Evolutionary conservation across 2,329 filamentous ascomycete species (phyloP).

Genomic region (Alternaria brassicae): DNA sequence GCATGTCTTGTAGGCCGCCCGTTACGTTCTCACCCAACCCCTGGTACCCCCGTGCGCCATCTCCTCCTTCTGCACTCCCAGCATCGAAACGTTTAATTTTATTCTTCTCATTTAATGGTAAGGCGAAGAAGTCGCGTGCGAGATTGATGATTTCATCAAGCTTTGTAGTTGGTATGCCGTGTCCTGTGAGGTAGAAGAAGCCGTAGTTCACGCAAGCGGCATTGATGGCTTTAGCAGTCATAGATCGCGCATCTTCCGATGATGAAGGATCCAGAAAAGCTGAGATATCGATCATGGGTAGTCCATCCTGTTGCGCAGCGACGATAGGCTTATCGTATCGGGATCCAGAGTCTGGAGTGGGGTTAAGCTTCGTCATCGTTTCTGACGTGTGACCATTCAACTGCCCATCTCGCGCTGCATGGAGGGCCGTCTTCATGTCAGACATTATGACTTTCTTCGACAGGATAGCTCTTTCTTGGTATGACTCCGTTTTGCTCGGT

Average conservation of each 20-base stretch:
- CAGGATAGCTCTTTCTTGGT: background rate
- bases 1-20: constrained; percentile 43
- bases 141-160: constrained; percentile 41
- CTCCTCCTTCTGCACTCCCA: constrained; percentile 41
- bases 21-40: constrained; percentile 50
- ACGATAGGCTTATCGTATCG: constrained; percentile 24
- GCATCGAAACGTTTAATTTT: constrained; percentile 47
- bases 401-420: constrained; percentile 15
- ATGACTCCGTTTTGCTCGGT: background rate
- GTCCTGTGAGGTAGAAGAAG: constrained; percentile 55
- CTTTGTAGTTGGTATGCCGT: constrained; percentile 46
- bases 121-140: constrained; percentile 47
- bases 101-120: constrained; percentile 39
- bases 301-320: constrained; percentile 25
- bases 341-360: constrained; percentile 22
- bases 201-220: constrained; percentile 50
- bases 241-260: constrained; percentile 22
- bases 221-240: constrained; percentile 44
- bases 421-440: constrained; percentile 22
- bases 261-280: constrained; percentile 42
- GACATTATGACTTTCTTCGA: constrained; percentile 13
- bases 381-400: background rate
- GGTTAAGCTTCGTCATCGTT: constrained; percentile 21
- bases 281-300: constrained; percentile 54
- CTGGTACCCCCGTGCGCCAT: constrained; percentile 50